Evolutionary conservation across 2,329 filamentous ascomycete species (phyloP).

Genomic region (Neospermospora avenae): DNA sequence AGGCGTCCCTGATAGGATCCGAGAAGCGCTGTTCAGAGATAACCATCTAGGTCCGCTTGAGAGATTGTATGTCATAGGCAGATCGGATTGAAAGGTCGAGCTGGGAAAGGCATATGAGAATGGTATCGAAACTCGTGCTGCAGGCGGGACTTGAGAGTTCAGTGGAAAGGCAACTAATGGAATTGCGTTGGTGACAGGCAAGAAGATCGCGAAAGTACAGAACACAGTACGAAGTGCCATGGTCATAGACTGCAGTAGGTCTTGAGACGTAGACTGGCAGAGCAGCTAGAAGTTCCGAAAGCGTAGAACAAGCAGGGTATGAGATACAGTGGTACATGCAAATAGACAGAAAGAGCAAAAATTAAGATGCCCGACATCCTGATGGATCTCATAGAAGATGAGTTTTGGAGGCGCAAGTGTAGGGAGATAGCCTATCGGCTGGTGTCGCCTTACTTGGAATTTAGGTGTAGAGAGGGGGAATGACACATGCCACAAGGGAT

Average conservation of each 20-base stretch:
- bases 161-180: conserved; percentile 62
- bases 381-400: conserved; percentile 20
- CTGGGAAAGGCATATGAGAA: conserved; percentile 71
- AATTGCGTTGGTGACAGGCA: conserved; percentile 31
- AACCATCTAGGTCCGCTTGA: conserved; percentile 69
- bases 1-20: conserved; percentile 71
- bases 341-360: conserved; percentile 14
- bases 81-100: conserved; percentile 67
- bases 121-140: conserved; percentile 63
- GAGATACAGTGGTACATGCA: not conserved
- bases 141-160: conserved; percentile 79
- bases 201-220: conserved; percentile 18
- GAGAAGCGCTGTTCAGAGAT: conserved; percentile 60
- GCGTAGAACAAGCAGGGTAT: not conserved
- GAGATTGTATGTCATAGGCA: conserved; percentile 64
- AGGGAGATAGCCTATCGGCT: conserved; percentile 23
- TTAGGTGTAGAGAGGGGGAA: conserved; percentile 17
- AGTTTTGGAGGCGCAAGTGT: conserved; percentile 26
- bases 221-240: conserved; percentile 26
- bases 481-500: conserved; percentile 29
- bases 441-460: conserved; percentile 28
- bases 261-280: not conserved
- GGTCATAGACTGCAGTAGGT: not conserved
- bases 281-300: not conserved
- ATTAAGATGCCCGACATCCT: conserved; percentile 9